Percentiles rank a stretch among this genome's conserved stretches.
Conservation (phyloP, 2,329 filamentous ascomycete genomes). For the Pseudovirgaria hyperparasitica region DNA sequence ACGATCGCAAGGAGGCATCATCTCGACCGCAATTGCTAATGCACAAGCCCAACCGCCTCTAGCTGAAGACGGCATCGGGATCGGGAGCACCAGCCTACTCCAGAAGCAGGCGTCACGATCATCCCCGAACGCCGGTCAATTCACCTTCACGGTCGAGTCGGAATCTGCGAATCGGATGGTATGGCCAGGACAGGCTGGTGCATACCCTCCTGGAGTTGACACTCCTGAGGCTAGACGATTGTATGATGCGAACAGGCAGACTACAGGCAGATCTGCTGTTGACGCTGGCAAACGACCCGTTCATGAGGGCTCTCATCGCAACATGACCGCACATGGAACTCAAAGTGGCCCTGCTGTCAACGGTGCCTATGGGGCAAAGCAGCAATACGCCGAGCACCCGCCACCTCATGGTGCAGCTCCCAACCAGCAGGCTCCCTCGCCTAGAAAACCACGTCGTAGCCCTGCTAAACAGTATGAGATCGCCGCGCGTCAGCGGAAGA, state of each 20-base stretch:
- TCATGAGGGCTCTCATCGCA: slow-evolving; percentile 21
- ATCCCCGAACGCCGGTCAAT: slow-evolving; percentile 67
- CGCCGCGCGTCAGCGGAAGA: slow-evolving; percentile 65
- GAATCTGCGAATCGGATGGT: slow-evolving; percentile 69
- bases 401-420: slow-evolving; percentile 26
- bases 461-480: slow-evolving; percentile 58
- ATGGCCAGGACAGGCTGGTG: slow-evolving; percentile 52
- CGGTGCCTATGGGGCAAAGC: too few species aligned
- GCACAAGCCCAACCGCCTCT: slow-evolving; percentile 42
- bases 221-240: slow-evolving; percentile 2
- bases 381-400: slow-evolving; percentile 14
- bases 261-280: slow-evolving; percentile 8
- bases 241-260: too few species aligned
- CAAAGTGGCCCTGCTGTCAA: slow-evolving; percentile 43
- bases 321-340: slow-evolving; percentile 39
- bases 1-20: slow-evolving; percentile 57
- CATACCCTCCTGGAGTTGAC: slow-evolving; percentile 14
- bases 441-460: slow-evolving; percentile 49
- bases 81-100: slow-evolving; percentile 68
- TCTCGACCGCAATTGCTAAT: slow-evolving; percentile 83
- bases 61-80: slow-evolving; percentile 45
- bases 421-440: slow-evolving; percentile 32
- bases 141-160: slow-evolving; percentile 92
- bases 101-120: slow-evolving; percentile 54
- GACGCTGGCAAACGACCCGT: slow-evolving; percentile 10